These are phyloP conservation scores for Candolleomyces eurysporus DNA, from an alignment of 768 basidiomycete species.

Conservation along the genomic window DNA sequence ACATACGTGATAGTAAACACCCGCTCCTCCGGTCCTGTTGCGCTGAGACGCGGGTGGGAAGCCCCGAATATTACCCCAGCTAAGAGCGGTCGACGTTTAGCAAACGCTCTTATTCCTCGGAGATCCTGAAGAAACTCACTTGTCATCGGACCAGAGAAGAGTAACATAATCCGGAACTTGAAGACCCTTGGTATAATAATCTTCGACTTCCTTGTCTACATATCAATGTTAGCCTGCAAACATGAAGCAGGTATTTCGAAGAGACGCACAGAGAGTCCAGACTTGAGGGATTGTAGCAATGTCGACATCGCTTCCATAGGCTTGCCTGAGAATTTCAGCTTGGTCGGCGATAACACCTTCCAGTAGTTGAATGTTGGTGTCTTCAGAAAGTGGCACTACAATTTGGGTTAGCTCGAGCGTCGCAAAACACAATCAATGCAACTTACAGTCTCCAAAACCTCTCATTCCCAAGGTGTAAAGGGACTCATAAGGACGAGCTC, in stretches of 20 bases:
- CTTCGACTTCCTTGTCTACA: conserved; percentile 59
- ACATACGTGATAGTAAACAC: conserved; percentile 66
- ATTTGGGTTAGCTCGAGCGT: neutral
- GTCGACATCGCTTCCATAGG: conserved; percentile 45
- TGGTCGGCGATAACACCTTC: conserved; percentile 60
- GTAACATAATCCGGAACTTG: conserved; percentile 63
- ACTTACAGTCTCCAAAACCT: conserved; percentile 53
- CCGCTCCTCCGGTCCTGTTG: conserved; percentile 64
- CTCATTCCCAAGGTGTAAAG: conserved; percentile 71
- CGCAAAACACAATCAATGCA: neutral
- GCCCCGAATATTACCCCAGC: conserved; percentile 71
- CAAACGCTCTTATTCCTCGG: neutral
- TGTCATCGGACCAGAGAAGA: conserved; percentile 71
- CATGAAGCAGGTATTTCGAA: neutral
- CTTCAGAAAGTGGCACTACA: conserved; percentile 51
- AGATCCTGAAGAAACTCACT: conserved; percentile 34
- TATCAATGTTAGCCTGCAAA: neutral
- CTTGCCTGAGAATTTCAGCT: conserved; percentile 52
- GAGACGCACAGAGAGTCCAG: conserved; percentile 53
- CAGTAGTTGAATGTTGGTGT: conserved; percentile 48
- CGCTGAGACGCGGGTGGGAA: conserved; percentile 52
- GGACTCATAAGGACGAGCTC: conserved; percentile 59
- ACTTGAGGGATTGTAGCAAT: conserved; percentile 58
- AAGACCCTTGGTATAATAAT: conserved; percentile 64
- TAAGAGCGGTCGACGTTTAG: conserved; percentile 15